Percentiles rank a stretch among this genome's conserved stretches.
Conservation (phyloP, 352 stramenopile species). For the Globisporangium polare region DNA sequence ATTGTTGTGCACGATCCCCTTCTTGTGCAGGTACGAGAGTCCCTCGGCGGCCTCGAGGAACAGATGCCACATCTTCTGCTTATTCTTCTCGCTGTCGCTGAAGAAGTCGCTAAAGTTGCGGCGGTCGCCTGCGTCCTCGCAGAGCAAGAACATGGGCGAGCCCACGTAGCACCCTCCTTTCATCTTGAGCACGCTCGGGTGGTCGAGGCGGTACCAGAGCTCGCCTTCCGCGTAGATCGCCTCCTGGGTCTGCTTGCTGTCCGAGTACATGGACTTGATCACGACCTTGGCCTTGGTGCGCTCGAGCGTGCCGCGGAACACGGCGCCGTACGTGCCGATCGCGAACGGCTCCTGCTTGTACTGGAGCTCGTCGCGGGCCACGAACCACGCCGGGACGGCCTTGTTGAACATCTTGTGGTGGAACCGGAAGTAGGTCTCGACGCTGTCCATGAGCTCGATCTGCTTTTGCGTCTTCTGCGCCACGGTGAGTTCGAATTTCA, state of each 20-base stretch:
- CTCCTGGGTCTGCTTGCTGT: constrained; percentile 14
- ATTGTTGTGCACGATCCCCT: constrained; percentile 30
- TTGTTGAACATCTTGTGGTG: not conserved
- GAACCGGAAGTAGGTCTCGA: not conserved
- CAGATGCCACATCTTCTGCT: constrained; percentile 2
- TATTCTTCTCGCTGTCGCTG: not conserved
- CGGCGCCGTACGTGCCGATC: constrained; percentile 26
- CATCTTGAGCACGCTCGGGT: constrained; percentile 27
- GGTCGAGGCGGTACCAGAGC: constrained; percentile 24
- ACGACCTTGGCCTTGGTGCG: constrained; percentile 22
- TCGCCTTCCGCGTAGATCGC: constrained; percentile 21
- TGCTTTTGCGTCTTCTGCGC: not conserved
- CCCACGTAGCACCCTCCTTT: constrained; percentile 25
- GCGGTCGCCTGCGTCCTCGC: constrained; percentile 21
- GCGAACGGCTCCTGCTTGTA: constrained; percentile 17
- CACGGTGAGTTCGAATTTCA: constrained; percentile 5
- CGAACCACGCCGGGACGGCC: not conserved
- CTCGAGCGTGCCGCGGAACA: constrained; percentile 23
- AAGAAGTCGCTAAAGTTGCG: constrained; percentile 22
- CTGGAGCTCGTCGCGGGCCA: constrained; percentile 6
- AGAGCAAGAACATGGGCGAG: constrained; percentile 19
- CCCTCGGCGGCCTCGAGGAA: constrained; percentile 23
- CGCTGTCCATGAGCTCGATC: not conserved
- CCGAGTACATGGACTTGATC: constrained; percentile 26
- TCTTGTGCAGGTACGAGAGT: constrained; percentile 30